Evolutionary conservation across 495 filamentous ascomycete genomes (phyloP), one percentile per base, ranked within the genome.

Genomic region (Aspergillus mulundensis): DNA sequence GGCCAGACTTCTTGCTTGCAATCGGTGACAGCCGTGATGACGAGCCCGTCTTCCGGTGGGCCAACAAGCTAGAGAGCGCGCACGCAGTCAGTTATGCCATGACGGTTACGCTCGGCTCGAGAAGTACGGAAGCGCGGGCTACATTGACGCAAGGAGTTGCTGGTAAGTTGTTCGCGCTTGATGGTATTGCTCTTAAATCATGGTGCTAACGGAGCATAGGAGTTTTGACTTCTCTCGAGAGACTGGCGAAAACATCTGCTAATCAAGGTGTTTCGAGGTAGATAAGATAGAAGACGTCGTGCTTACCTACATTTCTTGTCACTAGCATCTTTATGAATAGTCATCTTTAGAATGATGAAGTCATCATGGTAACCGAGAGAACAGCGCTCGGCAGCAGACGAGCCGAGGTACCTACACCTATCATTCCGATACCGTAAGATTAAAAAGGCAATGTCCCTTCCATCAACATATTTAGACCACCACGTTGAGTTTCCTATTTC

Each of bases 21-120:
- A 78, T 89, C 43, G 92, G 92, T 36, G 90, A 96, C 65, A 87
- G 89, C 41, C 87, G 92, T 7, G 92, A 96, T 55, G 92, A 97
- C 61, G 92, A 96, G 66, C 85, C 89, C 44, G 85, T 95, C 20
- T 97, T 92, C 76, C 87, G 86, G 32, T 97, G 92, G 92, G 92
- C 91, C 24, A 95, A 96, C 70, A 77, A 83, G 30, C 70, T 95
- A 24, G 76, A 74, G 20, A 75, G 71, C 1, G 69, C 73, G 34
- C 74, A 78, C 25, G 68, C 65, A 6, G 77, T 95, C 41, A 69
- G 84, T 32, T 77, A 89, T 53, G 86, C 90, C 7, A 84, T 86
- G 61, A 95, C 90, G 1, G 90, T 96, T 18, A 90, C 84, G 49
- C 72, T 97, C 50, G 91, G 92, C 15, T 87, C 77, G 60, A 76